phyloP scores from a whole-genome alignment of 192 early-diverging fungal species.

The Rhizophlyctis rosea region DNA sequence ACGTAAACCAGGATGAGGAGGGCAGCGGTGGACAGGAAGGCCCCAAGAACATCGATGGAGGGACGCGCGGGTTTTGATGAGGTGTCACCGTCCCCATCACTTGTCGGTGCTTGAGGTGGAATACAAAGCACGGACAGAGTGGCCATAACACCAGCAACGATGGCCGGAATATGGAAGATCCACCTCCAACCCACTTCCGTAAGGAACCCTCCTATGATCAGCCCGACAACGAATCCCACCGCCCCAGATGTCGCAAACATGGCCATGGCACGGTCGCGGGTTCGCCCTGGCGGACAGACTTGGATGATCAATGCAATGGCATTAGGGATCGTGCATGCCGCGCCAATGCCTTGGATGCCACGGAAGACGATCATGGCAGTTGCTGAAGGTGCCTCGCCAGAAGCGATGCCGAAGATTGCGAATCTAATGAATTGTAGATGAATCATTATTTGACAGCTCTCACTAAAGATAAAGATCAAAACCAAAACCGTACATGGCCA shows the following conservation, averaged over 20 bases:
- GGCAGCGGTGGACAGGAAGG: conserved; percentile 27
- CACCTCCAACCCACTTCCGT: conserved; percentile 25
- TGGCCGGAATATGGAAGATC: conserved; percentile 24
- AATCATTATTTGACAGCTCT: too few species aligned
- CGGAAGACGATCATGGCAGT: conserved; percentile 33
- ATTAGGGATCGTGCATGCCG: conserved; percentile 25
- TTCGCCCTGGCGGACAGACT: conserved; percentile 15
- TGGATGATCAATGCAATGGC: conserved; percentile 27
- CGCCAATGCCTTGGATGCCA: conserved; percentile 32
- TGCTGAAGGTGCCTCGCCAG: conserved; percentile 21
- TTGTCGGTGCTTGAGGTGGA: too few species aligned
- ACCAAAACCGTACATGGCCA: conserved; percentile 16
- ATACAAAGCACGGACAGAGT: conserved; percentile 13
- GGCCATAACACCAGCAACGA: conserved; percentile 11
- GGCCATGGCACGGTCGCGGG: conserved; percentile 24
- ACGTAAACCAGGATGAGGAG: conserved; percentile 29
- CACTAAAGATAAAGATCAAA: too few species aligned
- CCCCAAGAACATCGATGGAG: conserved; percentile 24
- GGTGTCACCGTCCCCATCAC: too few species aligned
- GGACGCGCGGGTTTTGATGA: background rate
- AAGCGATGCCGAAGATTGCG: conserved; percentile 18
- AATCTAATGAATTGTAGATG: too few species aligned
- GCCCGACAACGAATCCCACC: conserved; percentile 25
- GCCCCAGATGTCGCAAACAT: conserved; percentile 25
- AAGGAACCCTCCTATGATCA: conserved; percentile 26